Conservation (phyloP, 2,329 filamentous ascomycete species). For the Lojkania enalia region DNA sequence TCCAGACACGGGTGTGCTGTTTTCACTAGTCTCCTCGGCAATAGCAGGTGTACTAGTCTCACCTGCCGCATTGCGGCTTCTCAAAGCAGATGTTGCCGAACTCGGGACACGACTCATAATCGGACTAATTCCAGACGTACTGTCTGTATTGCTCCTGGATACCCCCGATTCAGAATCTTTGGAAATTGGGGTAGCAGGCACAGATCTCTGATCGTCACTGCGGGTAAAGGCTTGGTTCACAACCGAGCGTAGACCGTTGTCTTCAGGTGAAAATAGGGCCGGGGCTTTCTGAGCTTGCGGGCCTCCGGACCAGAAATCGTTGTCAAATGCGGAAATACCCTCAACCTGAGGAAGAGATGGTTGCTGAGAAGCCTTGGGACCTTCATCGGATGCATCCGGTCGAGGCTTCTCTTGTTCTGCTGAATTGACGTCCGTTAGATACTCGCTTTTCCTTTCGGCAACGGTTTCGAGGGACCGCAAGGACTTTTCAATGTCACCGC, state of each 20-base stretch:
- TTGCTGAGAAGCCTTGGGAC: slow-evolving; percentile 3
- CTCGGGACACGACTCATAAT: slow-evolving; percentile 64
- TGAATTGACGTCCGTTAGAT: slow-evolving; percentile 52
- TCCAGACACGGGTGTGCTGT: slow-evolving; percentile 40
- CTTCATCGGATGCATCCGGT: slow-evolving; percentile 14
- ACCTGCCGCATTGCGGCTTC: slow-evolving; percentile 43
- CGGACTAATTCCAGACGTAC: slow-evolving; percentile 66
- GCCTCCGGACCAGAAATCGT: slow-evolving; percentile 31
- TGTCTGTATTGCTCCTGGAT: slow-evolving; percentile 64
- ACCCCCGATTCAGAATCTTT: slow-evolving; percentile 49
- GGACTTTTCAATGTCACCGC: slow-evolving; percentile 16
- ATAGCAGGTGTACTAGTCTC: slow-evolving; percentile 57
- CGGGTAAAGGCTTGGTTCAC: slow-evolving; percentile 69
- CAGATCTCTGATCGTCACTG: slow-evolving; percentile 56
- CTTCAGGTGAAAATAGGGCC: slow-evolving; percentile 22
- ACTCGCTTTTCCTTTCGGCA: slow-evolving; percentile 62
- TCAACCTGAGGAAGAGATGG: slow-evolving; percentile 24
- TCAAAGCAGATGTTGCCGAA: slow-evolving; percentile 43
- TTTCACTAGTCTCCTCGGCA: slow-evolving; percentile 55
- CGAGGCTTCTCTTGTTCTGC: slow-evolving; percentile 11
- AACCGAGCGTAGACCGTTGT: slow-evolving; percentile 48
- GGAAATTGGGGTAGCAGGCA: slow-evolving; percentile 57
- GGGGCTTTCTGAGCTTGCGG: slow-evolving; percentile 9
- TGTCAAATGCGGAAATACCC: slow-evolving; percentile 28
- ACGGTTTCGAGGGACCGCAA: slow-evolving; percentile 55